phyloP scores from a whole-genome alignment of 1,284 basidiomycete species.

The Cutaneotrichosporon sp. region DNA sequence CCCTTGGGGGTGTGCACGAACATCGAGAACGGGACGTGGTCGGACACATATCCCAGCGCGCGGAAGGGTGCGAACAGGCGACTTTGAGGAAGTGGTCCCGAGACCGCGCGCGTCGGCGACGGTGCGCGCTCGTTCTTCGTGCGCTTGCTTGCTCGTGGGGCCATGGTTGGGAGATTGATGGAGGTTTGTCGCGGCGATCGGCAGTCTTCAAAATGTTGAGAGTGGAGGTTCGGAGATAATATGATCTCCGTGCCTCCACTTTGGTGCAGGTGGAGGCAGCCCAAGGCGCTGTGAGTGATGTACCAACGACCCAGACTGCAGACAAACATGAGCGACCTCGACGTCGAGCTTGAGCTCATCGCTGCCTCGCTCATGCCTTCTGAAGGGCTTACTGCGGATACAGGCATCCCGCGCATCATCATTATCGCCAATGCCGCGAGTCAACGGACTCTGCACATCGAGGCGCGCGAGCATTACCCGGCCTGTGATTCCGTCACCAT shows the following conservation, averaged over 20 bases:
- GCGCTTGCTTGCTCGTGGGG: slow-evolving; percentile 25
- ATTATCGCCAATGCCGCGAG: slow-evolving; percentile 54
- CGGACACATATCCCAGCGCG: slow-evolving; percentile 88
- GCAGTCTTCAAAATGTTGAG: slow-evolving; percentile 11
- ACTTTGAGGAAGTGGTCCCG: slow-evolving; percentile 27
- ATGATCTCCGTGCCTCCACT: slow-evolving; percentile 2
- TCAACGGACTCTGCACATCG: slow-evolving; percentile 51
- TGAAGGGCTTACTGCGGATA: slow-evolving; percentile 56
- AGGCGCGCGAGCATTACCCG: slow-evolving; percentile 52
- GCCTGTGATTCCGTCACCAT: slow-evolving; percentile 22
- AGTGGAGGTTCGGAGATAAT: slow-evolving; percentile 2
- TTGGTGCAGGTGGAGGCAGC: background rate
- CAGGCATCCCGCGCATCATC: slow-evolving; percentile 26
- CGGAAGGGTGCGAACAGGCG: slow-evolving; percentile 89
- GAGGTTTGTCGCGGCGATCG: slow-evolving; percentile 1
- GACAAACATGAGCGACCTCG: slow-evolving; percentile 20
- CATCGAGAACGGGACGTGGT: slow-evolving; percentile 83
- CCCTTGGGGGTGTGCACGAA: slow-evolving; percentile 86
- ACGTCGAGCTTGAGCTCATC: slow-evolving; percentile 45
- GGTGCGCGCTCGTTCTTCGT: slow-evolving; percentile 17
- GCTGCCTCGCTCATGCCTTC: slow-evolving; percentile 62
- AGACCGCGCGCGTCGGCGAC: slow-evolving; percentile 1
- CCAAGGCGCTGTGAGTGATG: background rate
- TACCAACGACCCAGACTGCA: background rate
- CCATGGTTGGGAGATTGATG: slow-evolving; percentile 12